Evolutionary conservation across 306 rosid species (phyloP).

Genomic region (Luffa aegyptiaca): DNA sequence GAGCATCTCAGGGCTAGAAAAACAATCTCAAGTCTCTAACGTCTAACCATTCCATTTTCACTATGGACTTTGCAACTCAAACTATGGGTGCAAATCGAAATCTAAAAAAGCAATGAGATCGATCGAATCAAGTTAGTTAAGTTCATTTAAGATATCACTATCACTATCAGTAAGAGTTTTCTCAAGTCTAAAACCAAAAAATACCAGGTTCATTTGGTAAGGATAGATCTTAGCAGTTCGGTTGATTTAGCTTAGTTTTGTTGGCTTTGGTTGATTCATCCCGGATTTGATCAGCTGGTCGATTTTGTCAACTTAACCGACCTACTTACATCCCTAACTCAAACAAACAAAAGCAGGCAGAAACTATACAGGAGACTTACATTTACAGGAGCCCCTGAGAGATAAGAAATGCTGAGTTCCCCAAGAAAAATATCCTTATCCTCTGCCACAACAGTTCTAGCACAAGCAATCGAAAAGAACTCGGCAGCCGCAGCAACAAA

Average conservation of each 20-base stretch:
- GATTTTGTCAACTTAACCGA: neutral
- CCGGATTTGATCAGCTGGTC: neutral
- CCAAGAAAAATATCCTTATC: constrained; percentile 37
- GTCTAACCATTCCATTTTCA: neutral
- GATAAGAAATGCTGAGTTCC: constrained; percentile 40
- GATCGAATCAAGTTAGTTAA: neutral
- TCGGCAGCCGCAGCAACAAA: constrained; percentile 38
- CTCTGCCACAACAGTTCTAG: constrained; percentile 28
- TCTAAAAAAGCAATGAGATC: neutral
- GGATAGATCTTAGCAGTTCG: no score
- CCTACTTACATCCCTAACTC: neutral
- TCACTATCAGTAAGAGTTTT: no score
- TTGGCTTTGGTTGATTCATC: neutral
- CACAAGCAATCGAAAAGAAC: constrained; percentile 30
- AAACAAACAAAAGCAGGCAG: neutral
- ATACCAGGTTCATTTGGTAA: no score
- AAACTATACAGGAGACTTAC: constrained; percentile 20
- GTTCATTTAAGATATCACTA: neutral
- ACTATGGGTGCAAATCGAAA: neutral
- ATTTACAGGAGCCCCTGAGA: constrained; percentile 27
- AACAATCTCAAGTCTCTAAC: neutral
- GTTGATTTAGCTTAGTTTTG: neutral
- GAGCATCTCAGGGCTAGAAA: neutral
- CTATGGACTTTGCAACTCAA: neutral
- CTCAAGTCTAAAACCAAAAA: no score